Evolutionary conservation across 805 yeast genomes (phyloP).

Genomic region (Kluyveromyces siamensis): DNA sequence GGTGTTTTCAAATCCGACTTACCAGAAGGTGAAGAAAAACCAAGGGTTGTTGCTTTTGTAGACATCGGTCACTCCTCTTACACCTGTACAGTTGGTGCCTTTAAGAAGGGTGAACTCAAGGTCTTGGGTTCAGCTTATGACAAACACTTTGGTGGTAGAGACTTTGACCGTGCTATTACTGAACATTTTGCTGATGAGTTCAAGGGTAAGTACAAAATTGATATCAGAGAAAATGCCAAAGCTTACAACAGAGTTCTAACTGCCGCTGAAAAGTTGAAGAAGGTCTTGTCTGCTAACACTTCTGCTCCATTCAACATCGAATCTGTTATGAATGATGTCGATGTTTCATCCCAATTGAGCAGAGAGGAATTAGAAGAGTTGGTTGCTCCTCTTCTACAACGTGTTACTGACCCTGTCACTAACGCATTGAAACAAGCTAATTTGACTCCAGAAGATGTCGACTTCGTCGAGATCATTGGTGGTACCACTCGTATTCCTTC

Average conservation of each 20-base stretch:
- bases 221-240: conserved; percentile 83
- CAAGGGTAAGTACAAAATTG: conserved; percentile 86
- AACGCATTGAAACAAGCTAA: conserved; percentile 76
- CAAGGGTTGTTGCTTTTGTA: conserved; percentile 82
- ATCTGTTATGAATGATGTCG: conserved; percentile 95
- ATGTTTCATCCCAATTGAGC: conserved; percentile 78
- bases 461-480: conserved; percentile 92
- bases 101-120: conserved; percentile 94
- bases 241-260: conserved; percentile 88
- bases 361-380: conserved; percentile 91
- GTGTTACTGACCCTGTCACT: conserved; percentile 71
- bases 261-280: conserved; percentile 90
- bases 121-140: conserved; percentile 87
- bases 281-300: conserved; percentile 91
- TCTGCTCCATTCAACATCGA: conserved; percentile 92
- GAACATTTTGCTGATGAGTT: conserved; percentile 92
- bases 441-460: conserved; percentile 62
- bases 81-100: conserved; percentile 81
- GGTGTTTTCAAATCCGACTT: conserved; percentile 97
- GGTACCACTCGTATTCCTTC: conserved; percentile 98
- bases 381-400: conserved; percentile 70
- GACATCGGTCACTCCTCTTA: conserved; percentile 97
- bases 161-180: conserved; percentile 88
- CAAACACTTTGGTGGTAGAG: conserved; percentile 97
- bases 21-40: conserved; percentile 74